Evolutionary conservation across 495 filamentous ascomycete species (phyloP).

Genomic region (Aeminium ludgeri): DNA sequence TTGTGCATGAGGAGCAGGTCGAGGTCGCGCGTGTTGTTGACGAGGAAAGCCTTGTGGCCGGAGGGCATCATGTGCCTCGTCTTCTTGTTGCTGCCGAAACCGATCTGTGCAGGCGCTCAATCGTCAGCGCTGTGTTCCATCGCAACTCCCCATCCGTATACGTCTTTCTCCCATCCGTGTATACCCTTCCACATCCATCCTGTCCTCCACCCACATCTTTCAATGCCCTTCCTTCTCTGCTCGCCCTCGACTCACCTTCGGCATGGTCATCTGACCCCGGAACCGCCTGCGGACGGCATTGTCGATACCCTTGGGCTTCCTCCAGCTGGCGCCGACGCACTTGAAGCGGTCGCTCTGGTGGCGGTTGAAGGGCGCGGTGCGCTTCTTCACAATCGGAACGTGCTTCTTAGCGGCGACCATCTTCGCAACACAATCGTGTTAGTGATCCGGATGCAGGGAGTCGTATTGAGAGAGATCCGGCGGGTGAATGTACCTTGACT

Average conservation of each 20-base stretch:
- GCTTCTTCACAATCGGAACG: slow-evolving; percentile 99
- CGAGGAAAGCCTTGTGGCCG: slow-evolving; percentile 98
- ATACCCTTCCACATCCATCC: not conserved
- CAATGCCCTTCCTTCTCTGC: not conserved
- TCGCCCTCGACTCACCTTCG: slow-evolving; percentile 53
- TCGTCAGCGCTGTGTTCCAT: too few relatives aligned
- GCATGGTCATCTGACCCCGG: slow-evolving; percentile 90
- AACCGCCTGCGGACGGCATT: slow-evolving; percentile 80
- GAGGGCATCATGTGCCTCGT: slow-evolving; percentile 96
- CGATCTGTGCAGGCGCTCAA: slow-evolving; percentile 81
- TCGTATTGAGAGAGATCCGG: not conserved
- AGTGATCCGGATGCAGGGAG: not conserved
- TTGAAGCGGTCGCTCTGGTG: slow-evolving; percentile 96
- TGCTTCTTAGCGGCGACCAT: slow-evolving; percentile 99
- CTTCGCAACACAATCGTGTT: slow-evolving; percentile 30
- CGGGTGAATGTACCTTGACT: not conserved
- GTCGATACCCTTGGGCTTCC: slow-evolving; percentile 99
- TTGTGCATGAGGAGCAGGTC: slow-evolving; percentile 99
- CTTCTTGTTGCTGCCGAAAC: slow-evolving; percentile 96
- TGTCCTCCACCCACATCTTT: slow-evolving; percentile 1
- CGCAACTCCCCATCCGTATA: too few relatives aligned
- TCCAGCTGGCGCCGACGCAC: slow-evolving; percentile 71
- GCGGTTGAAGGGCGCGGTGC: slow-evolving; percentile 79
- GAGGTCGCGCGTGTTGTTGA: slow-evolving; percentile 86
- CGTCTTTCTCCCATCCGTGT: too few relatives aligned